Evolutionary conservation across 176 grass and related monocot genomes (phyloP), one percentile per base, ranked within the genome.

Genomic region (Hyparrhenia diplandra): DNA sequence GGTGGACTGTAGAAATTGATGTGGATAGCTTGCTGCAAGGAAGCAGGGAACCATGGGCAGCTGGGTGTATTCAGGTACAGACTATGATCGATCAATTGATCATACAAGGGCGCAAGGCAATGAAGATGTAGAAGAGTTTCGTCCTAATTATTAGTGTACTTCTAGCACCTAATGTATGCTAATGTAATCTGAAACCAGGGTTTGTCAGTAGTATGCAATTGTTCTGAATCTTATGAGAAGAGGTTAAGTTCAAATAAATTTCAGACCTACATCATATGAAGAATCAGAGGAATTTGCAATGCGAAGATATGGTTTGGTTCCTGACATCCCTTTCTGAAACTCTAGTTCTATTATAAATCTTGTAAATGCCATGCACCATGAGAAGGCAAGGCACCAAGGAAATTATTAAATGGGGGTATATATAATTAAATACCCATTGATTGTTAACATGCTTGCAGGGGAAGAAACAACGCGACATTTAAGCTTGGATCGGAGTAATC

Each of bases 11-110:
- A 71, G 73, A 87, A 84, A 92, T 63, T 71, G 86, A 87, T 63
- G 18, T 90, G 10, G 91, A 94, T 75, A 86, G 75, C 63, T 97
- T 81, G 72, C 90, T 79, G 74, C 88, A 91, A n/a, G n/a, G n/a
- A n/a, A n/a, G n/a, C n/a, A n/a, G n/a, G n/a, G n/a, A n/a, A n/a
- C n/a, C n/a, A n/a, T n/a, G n/a, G n/a, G 31, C 31, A 60, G 69
- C n/a, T 57, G 73, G 5, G 70, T 41, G 77, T 21, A 49, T 76
- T 83, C 82, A 52, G 74, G 74, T 67, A 79, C 34, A 9, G n/a
- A n/a, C n/a, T n/a, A n/a, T n/a, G n/a, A n/a, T n/a, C n/a, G n/a
- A 21, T 64, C n/a, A 12, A 23, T n/a, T n/a, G 6, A 36, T 5
- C 4, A 5, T 3, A 25, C 21, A 9, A 21, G 54, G n/a, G 13